Percentiles rank a stretch among this genome's conserved stretches.
phyloP scores from a whole-genome alignment of 768 basidiomycete genomes.

The Dendrothele bispora region DNA sequence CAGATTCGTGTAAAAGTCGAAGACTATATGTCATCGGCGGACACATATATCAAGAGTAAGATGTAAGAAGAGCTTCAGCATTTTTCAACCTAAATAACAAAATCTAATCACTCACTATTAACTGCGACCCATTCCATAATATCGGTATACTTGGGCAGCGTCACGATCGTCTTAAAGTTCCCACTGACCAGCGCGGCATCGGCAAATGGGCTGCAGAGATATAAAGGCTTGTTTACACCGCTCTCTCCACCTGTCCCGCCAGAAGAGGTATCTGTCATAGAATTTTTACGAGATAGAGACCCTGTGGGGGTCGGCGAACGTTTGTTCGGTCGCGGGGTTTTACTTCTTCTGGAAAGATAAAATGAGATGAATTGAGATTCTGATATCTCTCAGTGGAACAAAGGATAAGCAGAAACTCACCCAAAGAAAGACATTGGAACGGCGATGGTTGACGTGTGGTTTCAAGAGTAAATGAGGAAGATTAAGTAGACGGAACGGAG shows the following conservation, averaged over 20 bases:
- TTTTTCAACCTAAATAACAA: no score
- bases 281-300: conserved; percentile 27
- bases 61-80: background rate
- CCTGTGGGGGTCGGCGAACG: conserved; percentile 35
- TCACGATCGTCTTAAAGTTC: conserved; percentile 97
- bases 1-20: conserved; percentile 95
- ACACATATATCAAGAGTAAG: no score
- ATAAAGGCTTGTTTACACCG: conserved; percentile 61
- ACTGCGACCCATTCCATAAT: conserved; percentile 98
- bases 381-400: background rate
- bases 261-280: conserved; percentile 39
- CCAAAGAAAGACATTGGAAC: conserved; percentile 41
- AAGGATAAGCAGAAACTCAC: conserved; percentile 15
- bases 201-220: conserved; percentile 92
- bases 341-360: background rate
- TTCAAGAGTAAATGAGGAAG: no score
- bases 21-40: conserved; percentile 66
- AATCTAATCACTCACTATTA: conserved; percentile 61
- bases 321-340: conserved; percentile 27
- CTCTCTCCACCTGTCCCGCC: conserved; percentile 23
- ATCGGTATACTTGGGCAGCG: conserved; percentile 93
- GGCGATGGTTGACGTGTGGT: no score
- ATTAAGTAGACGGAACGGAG: no score
- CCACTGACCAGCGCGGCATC: conserved; percentile 96
- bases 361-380: background rate